Conservation (phyloP, 306 rosid genomes). For the Rosa lucieae region DNA sequence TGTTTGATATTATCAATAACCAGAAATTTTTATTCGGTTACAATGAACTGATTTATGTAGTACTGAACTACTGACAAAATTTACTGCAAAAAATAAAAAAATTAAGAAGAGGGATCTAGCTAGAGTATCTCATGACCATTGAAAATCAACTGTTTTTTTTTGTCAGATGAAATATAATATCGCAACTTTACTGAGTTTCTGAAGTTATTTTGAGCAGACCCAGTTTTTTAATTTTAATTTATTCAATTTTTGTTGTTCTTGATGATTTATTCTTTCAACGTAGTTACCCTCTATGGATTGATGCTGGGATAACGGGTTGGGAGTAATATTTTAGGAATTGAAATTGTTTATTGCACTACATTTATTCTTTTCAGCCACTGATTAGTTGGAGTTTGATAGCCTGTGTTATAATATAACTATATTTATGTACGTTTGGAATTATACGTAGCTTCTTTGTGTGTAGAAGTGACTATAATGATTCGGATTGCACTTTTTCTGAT, state of each 20-base stretch:
- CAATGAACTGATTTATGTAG: neutral
- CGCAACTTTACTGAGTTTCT: neutral
- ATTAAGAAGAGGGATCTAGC: neutral
- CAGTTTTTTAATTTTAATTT: neutral
- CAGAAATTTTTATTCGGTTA: neutral
- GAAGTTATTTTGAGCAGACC: neutral
- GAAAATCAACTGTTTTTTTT: neutral
- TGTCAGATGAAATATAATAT: neutral
- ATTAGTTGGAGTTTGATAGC: neutral
- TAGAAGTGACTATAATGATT: neutral
- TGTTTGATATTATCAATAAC: neutral
- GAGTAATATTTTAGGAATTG: neutral
- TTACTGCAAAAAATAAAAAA: neutral
- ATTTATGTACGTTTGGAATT: neutral
- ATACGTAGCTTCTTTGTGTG: neutral
- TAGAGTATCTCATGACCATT: neutral
- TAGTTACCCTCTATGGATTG: neutral
- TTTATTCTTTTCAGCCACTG: neutral
- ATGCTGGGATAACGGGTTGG: neutral
- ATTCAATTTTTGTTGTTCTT: neutral
- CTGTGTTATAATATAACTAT: neutral
- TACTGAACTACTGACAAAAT: neutral
- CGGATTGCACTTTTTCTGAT: neutral
- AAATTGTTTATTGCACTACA: neutral
- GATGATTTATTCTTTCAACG: neutral